Evolutionary conservation across 306 rosid genomes (phyloP).

Genomic region (peach (Prunus persica)): Prunus_persica_NCBIv2 NC_034010.1:22635001-22635500

Average conservation of each 20-base stretch:
- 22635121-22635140: neutral
- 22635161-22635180: neutral
- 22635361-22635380: neutral
- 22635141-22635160: neutral
- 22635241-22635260: neutral
- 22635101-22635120: neutral
- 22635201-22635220: neutral
- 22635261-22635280: no score
- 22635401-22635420: slow-evolving; percentile 21
- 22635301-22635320: neutral
- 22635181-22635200: neutral
- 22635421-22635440: slow-evolving; percentile 2
- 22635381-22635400: neutral
- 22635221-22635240: no score
- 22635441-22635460: slow-evolving; percentile 11
- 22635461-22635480: slow-evolving; percentile 24
- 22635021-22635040: slow-evolving; percentile 33
- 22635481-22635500: slow-evolving; percentile 23
- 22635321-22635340: no score
- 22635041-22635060: slow-evolving; percentile 16
- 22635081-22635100: neutral
- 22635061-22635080: slow-evolving; percentile 21
- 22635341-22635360: neutral
- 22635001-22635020: slow-evolving; percentile 40
- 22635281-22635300: neutral